Base-by-base conservation (phyloP, 768 basidiomycete species). In the Mycena vulgaris region DNA sequence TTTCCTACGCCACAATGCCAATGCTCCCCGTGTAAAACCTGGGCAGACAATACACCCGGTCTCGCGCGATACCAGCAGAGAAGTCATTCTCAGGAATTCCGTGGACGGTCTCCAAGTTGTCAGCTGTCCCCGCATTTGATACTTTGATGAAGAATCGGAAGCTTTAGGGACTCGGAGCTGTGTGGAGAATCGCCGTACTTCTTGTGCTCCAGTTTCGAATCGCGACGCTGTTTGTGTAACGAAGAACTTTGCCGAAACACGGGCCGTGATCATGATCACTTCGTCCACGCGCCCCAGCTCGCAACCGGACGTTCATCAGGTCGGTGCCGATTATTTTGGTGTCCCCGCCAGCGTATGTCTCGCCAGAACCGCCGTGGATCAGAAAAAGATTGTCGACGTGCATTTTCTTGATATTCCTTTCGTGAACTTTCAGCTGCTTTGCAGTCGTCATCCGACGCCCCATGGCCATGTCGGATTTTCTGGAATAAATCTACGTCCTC, bases 1-100 rank as follows among this genome's bases (percentile, higher is more conserved):
- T 69, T 69, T 69, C 68, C 63, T 63, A 37, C 68, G 68, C 68
- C 68, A 69, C 68, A 28, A 69, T 27, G 61, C 16, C 62, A 30
- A 63, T 59, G 30, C 58, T 31, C 47, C 31, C 68, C 40, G 63
- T 1, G 30, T 1, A 45, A 58, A 69, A 69, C 68, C 9, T 35
- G 37, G 25, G 30, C 55, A 69, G 52, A 63, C 55, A 63, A 69
- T 42, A 63, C 55, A 63, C 11, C 0, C 28, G 53, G 56, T 9
- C 19, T 37, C 35, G 33, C 25, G n/a, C n/a, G 23, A 63, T 30
- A 21, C 30, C 27, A 28, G 27, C 11, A 49, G 39, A 63, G 25
- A 51, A n/a, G 23, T 21, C 16, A 45, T 59, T 52, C 55, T 52
- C 62, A 49, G 66, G 64, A n/a, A 57, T 66, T 49, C 37, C 23